Base-by-base conservation (phyloP, 2,329 filamentous ascomycete species). In the Bipolaris sorokiniana region DNA sequence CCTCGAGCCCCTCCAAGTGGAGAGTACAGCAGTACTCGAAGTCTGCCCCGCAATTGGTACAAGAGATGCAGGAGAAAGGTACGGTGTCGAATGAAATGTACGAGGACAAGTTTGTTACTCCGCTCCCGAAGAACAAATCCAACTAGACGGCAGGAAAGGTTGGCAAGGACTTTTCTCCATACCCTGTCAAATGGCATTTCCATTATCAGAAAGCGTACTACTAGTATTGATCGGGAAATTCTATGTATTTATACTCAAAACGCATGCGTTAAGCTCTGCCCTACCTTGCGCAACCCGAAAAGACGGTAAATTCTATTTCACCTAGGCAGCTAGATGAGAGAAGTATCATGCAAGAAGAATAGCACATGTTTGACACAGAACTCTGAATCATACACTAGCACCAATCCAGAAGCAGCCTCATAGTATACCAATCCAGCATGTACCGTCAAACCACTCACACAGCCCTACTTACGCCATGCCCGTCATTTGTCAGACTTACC, bases 21-120 rank as follows among this genome's bases (percentile, higher is more conserved):
- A 65, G 55, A 18, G 54, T 60, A n/a, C 55, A 63, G 28, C 65
- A 65, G 26, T 55, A 69, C 20, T 58, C 52, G 10, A 63, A 56
- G 36, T 48, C 64, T 11, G 51, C 61, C n/a, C 45, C 58, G 28
- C 48, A 42, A 4, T 16, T 55, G 3, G 42, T 70, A 10, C 49
- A 44, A 10, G 34, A 64, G 6, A 31, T 70, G 46, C 61, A 67
- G 51, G 59, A 65, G 48, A 58, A 50, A 31, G 61, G 58, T 15
- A n/a, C 62, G 20, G 50, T 58, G 15, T 49, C 62, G 6, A 34
- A 55, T 20, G 64, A 64, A 13, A 54, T 59, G 6, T 48, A 65
- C 31, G 59, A 61, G 28, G 57, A 64, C n/a, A 60, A 51, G 37
- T 62, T 59, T 26, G 45, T 42, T 36, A 59, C 54, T 22, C 51